phyloP scores from a whole-genome alignment of 2,329 filamentous ascomycete genomes.

The Pyrenochaeta sp. region DNA sequence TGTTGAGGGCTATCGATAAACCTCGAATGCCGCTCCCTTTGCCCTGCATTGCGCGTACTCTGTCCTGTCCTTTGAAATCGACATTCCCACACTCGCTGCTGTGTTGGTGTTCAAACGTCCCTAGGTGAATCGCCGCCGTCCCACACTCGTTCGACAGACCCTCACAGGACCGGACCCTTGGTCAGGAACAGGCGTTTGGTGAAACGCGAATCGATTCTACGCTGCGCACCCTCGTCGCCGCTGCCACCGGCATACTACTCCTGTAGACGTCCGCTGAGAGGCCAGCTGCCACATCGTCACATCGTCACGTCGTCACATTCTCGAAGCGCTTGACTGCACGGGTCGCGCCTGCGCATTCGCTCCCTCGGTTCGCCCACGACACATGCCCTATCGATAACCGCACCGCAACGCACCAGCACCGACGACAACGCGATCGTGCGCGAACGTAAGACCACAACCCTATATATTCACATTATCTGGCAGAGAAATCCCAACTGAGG shows the following conservation, averaged over 20 bases:
- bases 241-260: neutral
- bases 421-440: neutral
- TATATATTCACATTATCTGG: conserved; percentile 5
- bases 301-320: conserved; percentile 15
- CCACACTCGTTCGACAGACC: conserved; percentile 9
- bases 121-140: neutral
- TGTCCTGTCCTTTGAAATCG: neutral
- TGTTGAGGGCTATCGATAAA: conserved; percentile 1
- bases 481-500: neutral
- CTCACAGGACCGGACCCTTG: conserved; percentile 11
- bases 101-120: neutral
- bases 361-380: neutral
- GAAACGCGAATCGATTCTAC: conserved; percentile 44
- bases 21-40: neutral
- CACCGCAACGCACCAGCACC: neutral
- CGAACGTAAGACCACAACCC: neutral
- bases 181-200: conserved; percentile 40
- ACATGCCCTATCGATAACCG: conserved; percentile 12
- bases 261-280: neutral
- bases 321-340: conserved; percentile 10
- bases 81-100: neutral
- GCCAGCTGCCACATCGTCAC: neutral
- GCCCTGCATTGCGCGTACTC: neutral
- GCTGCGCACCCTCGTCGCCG: conserved; percentile 9
- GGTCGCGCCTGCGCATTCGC: neutral